Evolutionary conservation across 176 grass and related monocot species (phyloP), one percentile per base, ranked within the genome.

Genomic region (Eremochloa ophiuroides): DNA sequence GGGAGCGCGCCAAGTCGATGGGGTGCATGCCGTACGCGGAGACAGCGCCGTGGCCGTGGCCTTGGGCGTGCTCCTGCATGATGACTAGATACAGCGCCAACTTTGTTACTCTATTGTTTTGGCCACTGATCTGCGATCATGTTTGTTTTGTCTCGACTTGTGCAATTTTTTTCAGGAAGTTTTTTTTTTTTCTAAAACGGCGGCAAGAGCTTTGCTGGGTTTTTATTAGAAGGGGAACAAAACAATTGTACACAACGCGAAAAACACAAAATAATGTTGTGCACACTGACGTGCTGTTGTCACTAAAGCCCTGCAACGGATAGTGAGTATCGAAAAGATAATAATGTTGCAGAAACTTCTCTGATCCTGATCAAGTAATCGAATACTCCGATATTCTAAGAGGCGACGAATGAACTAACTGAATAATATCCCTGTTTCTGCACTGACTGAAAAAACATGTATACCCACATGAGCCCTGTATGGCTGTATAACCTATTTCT

Each of bases 331-430:
- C 12, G 2, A 76, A 61, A 41, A 9, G 12, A 37, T 60, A 59
- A 8, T 60, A 39, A 8, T 26, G 22, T 14, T 33, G 47, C 30
- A 35, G 9, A 55, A 16, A 58, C 38, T 22, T 30, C 25, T 42
- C 74, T 62, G 8, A 26, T 44, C 38, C 74, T 61, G 53, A 41
- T 61, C 53, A 13, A 41, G 55, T 16, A 26, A 53, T 31, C 3
- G 34, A n/a, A 37, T 9, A 37, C n/a, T n/a, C n/a, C n/a, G 34
- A 35, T 8, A 67, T 53, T 53, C 25, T 56, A 66, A 65, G 38
- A 62, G 8, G 46, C 16, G 48, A 85, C 6, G 23, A 82, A 85
- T 82, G 59, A 88, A 91, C 46, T 42, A 88, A 91, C 77, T 28
- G 34, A 91, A 87, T 82, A 35, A 35, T 68, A 29, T 56, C 53